Base-by-base conservation (phyloP, 2,329 filamentous ascomycete species). In the Stagonosporopsis vannaccii region DNA sequence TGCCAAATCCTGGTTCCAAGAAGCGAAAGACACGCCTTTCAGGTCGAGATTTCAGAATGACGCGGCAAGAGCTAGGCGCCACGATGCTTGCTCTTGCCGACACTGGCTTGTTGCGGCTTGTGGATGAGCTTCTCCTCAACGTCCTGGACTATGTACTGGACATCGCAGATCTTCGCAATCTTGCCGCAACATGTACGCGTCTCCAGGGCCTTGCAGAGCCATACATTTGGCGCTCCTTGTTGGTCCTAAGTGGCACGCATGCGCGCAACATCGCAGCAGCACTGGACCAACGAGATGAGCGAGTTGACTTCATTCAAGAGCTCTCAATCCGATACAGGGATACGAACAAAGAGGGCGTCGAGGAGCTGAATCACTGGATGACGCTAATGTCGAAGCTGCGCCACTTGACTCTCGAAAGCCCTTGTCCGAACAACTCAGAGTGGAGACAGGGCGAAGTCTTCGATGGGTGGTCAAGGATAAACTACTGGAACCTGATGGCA, bases 371-470 rank as follows among this genome's bases (percentile, higher is more conserved):
- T 56, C 61, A 65, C 19, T 65, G 67, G 33, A 43, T 75, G 12
- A 53, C 52, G 4, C 30, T 66, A 26, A 71, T 75, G 66, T 47
- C 57, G 9, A 70, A 66, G 49, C 51, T 76, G 17, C 65, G 67
- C 13, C 62, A 71, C 36, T 56, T 76, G 41, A 68, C 63, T 6
- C 61, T 76, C 22, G 73, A 76, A 49, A 71, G 65, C 15, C 71
- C 73, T 0, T 76, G 73, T 53, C 71, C 71, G 12, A 76, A 76
- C 42, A 74, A 76, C 43, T 55, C 58, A n/a, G 70, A 70, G 32
- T 74, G 69, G 69, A 60, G 58, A 9, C 20, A 39, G 1, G 64
- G 57, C 4, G 41, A 56, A 2, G 52, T 61, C 23, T 75, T 73
- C 46, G 62, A 69, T 15, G 68, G 67, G 7, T 67, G 60, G 52